Evolutionary conservation across 345 rosid species (phyloP), one percentile per base, ranked within the genome.

Genomic region (Eucalyptus cloeziana): DNA sequence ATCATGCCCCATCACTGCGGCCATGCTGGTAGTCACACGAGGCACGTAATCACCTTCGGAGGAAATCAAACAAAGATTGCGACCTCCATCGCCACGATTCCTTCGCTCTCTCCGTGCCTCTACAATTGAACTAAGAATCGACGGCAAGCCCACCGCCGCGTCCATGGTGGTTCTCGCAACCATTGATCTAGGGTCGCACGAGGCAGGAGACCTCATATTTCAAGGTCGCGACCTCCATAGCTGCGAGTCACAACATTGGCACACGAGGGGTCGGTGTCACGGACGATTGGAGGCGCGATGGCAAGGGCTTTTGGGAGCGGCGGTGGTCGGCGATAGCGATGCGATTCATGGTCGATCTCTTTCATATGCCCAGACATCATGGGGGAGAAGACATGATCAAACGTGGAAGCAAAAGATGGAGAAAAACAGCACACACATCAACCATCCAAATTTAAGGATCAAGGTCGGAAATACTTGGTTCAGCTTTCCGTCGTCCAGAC

Each of bases 331-430:
- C 80, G 7, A 69, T 40, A 8, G 37, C 14, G 0, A 56, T 24
- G 37, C 0, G 17, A 62, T 62, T 62, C 16, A 0, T 0, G 16
- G 1, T 62, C 16, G 33, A 30, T 12, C 33, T 27, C 69, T 27
- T 62, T 7, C 33, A 3, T 12, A 27, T 25, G 31, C 7, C 31
- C 31, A 12, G 7, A 60, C 31, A 5, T 60, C 2, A 25, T 12
- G 31, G 30, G 67, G n/a, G 5, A 60, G 67, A 60, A 60, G 13
- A 60, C 0, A 12, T 5, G 31, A 60, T 12, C 7, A 27, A 60
- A 60, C 2, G 13, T 13, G 69, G 69, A 60, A 60, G n/a, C 69
- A 27, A 60, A 60, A 27, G 69, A 60, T 2, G n/a, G 15, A 27
- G 30, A 60, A 60, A 27, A 27, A 27, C 69, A 27, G 31, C 14